Evolutionary conservation across 177 flowering plant genomes (phyloP).

Genomic region (Vitis hybrid): DNA sequence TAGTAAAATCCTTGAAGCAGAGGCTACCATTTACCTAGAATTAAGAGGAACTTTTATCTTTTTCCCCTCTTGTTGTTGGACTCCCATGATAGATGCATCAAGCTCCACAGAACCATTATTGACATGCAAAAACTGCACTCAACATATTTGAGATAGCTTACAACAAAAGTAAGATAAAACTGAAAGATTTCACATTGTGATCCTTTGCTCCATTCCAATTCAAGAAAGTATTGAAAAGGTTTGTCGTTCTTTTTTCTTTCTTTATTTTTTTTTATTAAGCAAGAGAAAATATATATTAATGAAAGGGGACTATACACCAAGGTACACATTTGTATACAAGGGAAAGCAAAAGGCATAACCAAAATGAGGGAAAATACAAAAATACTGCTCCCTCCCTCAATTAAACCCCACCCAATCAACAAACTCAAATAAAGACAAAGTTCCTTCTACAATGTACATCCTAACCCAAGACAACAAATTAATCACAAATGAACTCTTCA

Average conservation of each 20-base stretch:
- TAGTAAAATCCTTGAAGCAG: neutral
- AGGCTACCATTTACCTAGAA: conserved; percentile 59
- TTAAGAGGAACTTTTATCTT: conserved; percentile 92
- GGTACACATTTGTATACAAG: too few relatives aligned
- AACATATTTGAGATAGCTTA: conserved; percentile 36
- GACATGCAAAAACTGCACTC: conserved; percentile 65
- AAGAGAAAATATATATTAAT: neutral
- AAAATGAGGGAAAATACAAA: neutral
- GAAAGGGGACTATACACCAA: neutral
- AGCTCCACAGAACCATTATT: conserved; percentile 91
- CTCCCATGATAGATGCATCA: conserved; percentile 87
- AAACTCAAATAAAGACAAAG: too few relatives aligned
- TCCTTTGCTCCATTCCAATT: neutral
- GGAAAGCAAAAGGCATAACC: neutral
- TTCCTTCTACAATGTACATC: too few relatives aligned
- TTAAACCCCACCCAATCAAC: too few relatives aligned
- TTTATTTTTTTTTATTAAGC: neutral
- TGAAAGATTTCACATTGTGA: neutral
- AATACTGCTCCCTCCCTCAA: too few relatives aligned
- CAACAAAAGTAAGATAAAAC: conserved; percentile 9
- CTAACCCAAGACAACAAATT: too few relatives aligned
- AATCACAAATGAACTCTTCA: too few relatives aligned
- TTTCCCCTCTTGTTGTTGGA: conserved; percentile 86
- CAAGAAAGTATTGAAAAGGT: neutral
- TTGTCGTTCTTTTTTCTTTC: too few relatives aligned